phyloP scores from a whole-genome alignment of 176 grass and related monocot species.

The bread wheat (Triticum aestivum) region IWGSC_CS_RefSeq_v2.1 NC_057806.1:494776857-494777356 shows the following conservation, averaged over 20 bases:
- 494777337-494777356: too few relatives aligned
- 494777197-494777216: background rate
- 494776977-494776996: background rate
- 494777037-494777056: background rate
- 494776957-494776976: background rate
- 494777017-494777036: background rate
- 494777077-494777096: background rate
- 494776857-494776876: background rate
- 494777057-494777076: too few relatives aligned
- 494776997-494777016: background rate
- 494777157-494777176: background rate
- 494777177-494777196: background rate
- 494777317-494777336: too few relatives aligned
- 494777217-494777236: background rate
- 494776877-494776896: background rate
- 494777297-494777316: too few relatives aligned
- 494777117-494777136: background rate
- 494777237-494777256: background rate
- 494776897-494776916: background rate
- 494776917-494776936: background rate
- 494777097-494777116: background rate
- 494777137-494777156: background rate
- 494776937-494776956: background rate
- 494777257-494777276: background rate
- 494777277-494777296: too few relatives aligned